Conservation (phyloP, 2,329 filamentous ascomycete species). For the Sporothrix curviconia region DNA sequence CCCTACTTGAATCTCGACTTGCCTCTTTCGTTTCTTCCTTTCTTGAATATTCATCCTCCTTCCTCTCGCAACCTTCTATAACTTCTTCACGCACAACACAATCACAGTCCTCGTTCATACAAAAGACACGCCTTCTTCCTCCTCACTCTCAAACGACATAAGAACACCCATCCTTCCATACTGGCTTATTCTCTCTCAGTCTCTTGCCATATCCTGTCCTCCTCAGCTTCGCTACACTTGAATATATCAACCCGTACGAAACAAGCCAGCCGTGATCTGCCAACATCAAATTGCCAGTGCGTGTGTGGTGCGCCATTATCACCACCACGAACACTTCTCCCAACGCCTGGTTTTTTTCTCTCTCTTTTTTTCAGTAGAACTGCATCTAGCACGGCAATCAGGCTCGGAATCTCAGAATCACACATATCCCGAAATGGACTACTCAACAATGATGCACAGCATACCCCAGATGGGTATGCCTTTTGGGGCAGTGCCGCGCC, state of each 20-base stretch:
- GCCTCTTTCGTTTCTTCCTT: background rate
- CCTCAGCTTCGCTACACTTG: background rate
- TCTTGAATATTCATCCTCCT: background rate
- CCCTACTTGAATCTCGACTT: background rate
- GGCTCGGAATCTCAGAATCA: background rate
- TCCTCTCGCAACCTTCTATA: background rate
- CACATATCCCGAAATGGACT: conserved; percentile 12
- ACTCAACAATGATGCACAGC: conserved; percentile 15
- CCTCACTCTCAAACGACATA: too few relatives aligned
- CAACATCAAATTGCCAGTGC: background rate
- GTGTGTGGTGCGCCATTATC: background rate
- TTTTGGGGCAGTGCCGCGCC: background rate
- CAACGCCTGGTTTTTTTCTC: too few relatives aligned
- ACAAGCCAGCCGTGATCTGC: background rate
- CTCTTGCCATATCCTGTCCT: too few relatives aligned
- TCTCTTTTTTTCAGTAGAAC: too few relatives aligned
- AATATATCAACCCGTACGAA: background rate
- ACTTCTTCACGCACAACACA: too few relatives aligned
- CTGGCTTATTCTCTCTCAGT: too few relatives aligned
- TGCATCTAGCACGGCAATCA: background rate
- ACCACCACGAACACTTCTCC: background rate
- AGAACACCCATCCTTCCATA: too few relatives aligned
- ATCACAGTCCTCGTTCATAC: background rate
- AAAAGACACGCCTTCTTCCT: too few relatives aligned
- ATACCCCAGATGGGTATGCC: conserved; percentile 12